These are phyloP conservation scores for Tolypocladium sp. DNA, from an alignment of 2,329 filamentous ascomycete genomes.

Conservation along the genomic window DNA sequence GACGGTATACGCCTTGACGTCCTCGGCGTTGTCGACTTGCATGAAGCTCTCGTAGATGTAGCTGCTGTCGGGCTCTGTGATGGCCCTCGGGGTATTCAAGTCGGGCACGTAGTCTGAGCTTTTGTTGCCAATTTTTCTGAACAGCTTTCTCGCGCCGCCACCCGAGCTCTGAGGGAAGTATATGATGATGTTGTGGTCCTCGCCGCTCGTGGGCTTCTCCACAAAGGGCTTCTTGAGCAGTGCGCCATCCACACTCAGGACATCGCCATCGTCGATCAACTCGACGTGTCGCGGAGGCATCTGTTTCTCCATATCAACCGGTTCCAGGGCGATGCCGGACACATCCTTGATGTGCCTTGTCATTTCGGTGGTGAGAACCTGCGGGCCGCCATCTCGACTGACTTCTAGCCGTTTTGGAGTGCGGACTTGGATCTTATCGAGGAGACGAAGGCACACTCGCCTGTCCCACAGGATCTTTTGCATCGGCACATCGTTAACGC, in stretches of 20 bases:
- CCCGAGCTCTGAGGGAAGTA: constrained; percentile 86
- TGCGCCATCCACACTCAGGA: constrained; percentile 76
- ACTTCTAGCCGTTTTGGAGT: constrained; percentile 86
- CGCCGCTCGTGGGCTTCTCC: constrained; percentile 95
- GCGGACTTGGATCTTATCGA: constrained; percentile 83
- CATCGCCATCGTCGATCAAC: constrained; percentile 82
- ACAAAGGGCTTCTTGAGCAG: constrained; percentile 88
- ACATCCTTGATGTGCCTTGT: constrained; percentile 71
- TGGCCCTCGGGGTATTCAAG: constrained; percentile 66
- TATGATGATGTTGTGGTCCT: constrained; percentile 98
- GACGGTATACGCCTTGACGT: constrained; percentile 97
- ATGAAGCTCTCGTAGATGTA: constrained; percentile 98
- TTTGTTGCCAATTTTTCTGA: constrained; percentile 97
- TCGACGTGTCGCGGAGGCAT: constrained; percentile 67
- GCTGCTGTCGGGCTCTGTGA: constrained; percentile 72
- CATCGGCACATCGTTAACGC: constrained; percentile 96
- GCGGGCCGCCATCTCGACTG: constrained; percentile 84
- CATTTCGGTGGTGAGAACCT: constrained; percentile 67
- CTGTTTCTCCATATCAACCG: constrained; percentile 51
- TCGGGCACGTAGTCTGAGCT: constrained; percentile 87
- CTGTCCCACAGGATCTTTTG: constrained; percentile 96
- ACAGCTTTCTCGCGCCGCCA: constrained; percentile 83
- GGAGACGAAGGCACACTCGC: constrained; percentile 74
- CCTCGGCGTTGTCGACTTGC: constrained; percentile 91
- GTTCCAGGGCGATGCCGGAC: constrained; percentile 67